phyloP scores from a whole-genome alignment of 2,329 filamentous ascomycete species.

The Penicillium paneum region DNA sequence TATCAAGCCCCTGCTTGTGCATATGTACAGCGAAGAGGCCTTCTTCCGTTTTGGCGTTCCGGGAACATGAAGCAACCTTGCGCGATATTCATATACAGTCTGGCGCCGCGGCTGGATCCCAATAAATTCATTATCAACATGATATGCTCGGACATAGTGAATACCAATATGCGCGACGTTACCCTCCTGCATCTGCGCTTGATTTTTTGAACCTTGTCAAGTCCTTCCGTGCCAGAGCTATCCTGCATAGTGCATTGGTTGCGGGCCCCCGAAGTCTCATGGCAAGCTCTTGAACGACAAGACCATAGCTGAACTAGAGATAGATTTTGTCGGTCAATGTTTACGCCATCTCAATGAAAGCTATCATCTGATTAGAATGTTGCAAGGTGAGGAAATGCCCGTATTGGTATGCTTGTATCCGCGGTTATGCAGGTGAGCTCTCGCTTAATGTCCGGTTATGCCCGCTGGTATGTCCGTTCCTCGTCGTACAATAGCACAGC shows the following conservation, averaged over 20 bases:
- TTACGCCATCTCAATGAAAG: not conserved
- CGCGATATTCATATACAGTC: constrained; percentile 24
- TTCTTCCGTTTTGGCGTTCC: constrained; percentile 9
- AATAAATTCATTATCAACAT: constrained; percentile 26
- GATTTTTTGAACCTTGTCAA: not conserved
- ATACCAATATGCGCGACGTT: constrained; percentile 18
- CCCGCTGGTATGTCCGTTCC: too few species aligned
- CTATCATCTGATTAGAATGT: not conserved
- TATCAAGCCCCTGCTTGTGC: not conserved
- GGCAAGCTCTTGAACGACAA: not conserved
- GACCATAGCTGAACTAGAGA: not conserved
- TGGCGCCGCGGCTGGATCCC: constrained; percentile 18
- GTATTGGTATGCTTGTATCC: not conserved
- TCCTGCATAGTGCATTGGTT: not conserved
- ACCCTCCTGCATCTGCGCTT: not conserved
- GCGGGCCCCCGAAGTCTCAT: not conserved
- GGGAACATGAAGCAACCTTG: constrained; percentile 23
- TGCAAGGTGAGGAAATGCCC: not conserved
- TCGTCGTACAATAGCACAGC: not conserved
- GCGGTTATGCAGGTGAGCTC: not conserved
- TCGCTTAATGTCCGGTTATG: too few species aligned
- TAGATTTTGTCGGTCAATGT: not conserved
- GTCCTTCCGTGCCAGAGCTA: not conserved
- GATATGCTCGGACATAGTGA: constrained; percentile 26
- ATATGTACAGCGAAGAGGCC: not conserved